Evolutionary conservation across 768 basidiomycete genomes (phyloP), one percentile per base, ranked within the genome.

Genomic region (Hirschioporus abietinus): DNA sequence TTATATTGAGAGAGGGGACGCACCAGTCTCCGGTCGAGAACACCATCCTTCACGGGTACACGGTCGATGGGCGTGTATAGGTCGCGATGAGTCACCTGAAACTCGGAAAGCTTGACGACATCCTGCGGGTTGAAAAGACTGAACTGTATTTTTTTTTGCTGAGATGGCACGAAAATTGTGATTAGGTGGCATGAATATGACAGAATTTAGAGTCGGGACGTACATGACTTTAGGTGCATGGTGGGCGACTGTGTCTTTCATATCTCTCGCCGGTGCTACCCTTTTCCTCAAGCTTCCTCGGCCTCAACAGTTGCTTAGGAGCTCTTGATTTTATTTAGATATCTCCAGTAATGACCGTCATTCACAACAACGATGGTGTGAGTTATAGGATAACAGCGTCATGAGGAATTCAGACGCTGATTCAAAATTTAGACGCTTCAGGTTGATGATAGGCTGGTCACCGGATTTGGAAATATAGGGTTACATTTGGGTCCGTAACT

Each of bases 71-170:
- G 83, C 12, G 91, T 92, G 77, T 99, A 99, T 42, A 99, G 81
- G 76, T 97, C 95, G 27, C 93, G 85, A 75, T 93, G 90, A 20
- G 93, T 95, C 71, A 97, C 91, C 78, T 99, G 94, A 72, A 96
- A 97, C 77, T 99, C 96, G 9, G 97, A 92, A 66, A 98, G 86
- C 74, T 90, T 91, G 71, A 99, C 97, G 4, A 96, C 92, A 74
- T 99, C 96, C 77, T 98, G 95, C 30, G 93, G 90, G 76, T 90
- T 93, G 71, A 99, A 83, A 64, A 96, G 85, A 75, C 92, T 92
- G 78, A 99, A 99, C 81, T 99, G 97, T 35, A 99, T 85, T 76
- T 93, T n/a, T 85, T 89, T 82, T 98, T 98, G 73, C 96, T 97
- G 75, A n/a, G n/a, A n/a, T n/a, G n/a, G n/a, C 35, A 66, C 36